Evolutionary conservation across 1,284 basidiomycete species (phyloP), one percentile per base, ranked within the genome.

Genomic region (Cryptococcus amylolentus): DNA sequence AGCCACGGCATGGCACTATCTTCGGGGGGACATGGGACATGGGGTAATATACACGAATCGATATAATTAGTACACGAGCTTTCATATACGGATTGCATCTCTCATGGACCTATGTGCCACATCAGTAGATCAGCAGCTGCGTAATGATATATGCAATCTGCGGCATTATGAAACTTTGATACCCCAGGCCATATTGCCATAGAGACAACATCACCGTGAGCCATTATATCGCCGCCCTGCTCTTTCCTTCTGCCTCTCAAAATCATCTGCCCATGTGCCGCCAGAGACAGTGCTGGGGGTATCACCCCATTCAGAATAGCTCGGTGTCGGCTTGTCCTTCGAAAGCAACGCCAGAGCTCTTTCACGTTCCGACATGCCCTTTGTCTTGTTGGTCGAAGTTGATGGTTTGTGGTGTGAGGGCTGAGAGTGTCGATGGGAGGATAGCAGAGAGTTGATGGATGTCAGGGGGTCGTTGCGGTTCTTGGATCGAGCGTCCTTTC

Each of bases 311-410:
- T 42, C 44, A 10, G 14, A 38, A 31, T 45, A 46, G 37, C 37
- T 43, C 9, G 59, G 58, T 8, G 2, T 45, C 43, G 28, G 27
- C 41, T 71, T 62, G 14, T 60, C 59, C 53, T 70, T 64, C 2
- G 70, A 70, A 4, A 78, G 64, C 35, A 79, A 52, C 4, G 73
- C 76, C 9, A 75, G 55, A 2, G 77, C 77, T 13, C 77, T 57
- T 27, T 77, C 64, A 9, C 76, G 61, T 54, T 78, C 77, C 14
- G 66, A 64, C 14, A 70, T 57, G 56, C 43, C 12, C 63, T 53
- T 20, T 69, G 64, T 14, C 66, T 67, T 10, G 63, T 49, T 5
- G 31, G 51, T 6, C 58, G 62, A 51, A 53, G 23, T 26, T 1
- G 38, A 48, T 45, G 43, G 7, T 23, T 31, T 40, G 47, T 41